Evolutionary conservation across 1,284 basidiomycete genomes (phyloP), one percentile per base, ranked within the genome.

Genomic region (Cerioporus squamosus): DNA sequence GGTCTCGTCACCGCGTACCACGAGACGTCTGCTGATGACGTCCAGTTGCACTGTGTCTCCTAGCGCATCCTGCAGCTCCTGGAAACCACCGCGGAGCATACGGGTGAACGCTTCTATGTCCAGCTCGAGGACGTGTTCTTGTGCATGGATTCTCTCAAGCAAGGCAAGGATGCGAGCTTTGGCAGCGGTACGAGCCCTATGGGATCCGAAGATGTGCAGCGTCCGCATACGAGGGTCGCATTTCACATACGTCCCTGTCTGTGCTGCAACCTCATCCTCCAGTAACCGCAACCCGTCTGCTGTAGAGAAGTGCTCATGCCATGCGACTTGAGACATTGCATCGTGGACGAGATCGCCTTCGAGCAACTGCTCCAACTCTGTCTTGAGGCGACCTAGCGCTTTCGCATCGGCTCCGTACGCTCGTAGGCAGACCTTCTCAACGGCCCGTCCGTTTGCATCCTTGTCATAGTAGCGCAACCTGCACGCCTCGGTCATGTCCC

Each of bases 231-330:
- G 75, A 29, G 63, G 65, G 55, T 85, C 80, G 18, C 72, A 68
- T 38, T 74, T 68, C 26, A 84, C 68, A 49, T 76, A 77, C 33
- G 73, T 72, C 12, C 62, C 58, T 2, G 64, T 61, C 23, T 75
- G 70, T 1, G 61, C 48, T 54, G 79, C 76, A 20, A 80, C 45
- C 26, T 29, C 26, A 22, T 65, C 65, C 9, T 75, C 72, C 31
- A 84, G 51, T 15, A 71, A 69, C 20, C 71, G 73, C 17, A 56
- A 53, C 47, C 80, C 77, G 51, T 72, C 76, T 7, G 72, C 47
- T 17, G 70, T 68, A 18, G 76, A 72, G 57, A 84, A 79, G 54
- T 80, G 80, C 14, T 78, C 76, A 55, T 82, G 77, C 82, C 83
- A 85, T 2, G 79, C 55, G 4, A 63, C 60, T n/a, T 64, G 62